Evolutionary conservation across 148 eudicot species (phyloP), one percentile per base, ranked within the genome.

Genomic region (Rhododendron henanense): DNA sequence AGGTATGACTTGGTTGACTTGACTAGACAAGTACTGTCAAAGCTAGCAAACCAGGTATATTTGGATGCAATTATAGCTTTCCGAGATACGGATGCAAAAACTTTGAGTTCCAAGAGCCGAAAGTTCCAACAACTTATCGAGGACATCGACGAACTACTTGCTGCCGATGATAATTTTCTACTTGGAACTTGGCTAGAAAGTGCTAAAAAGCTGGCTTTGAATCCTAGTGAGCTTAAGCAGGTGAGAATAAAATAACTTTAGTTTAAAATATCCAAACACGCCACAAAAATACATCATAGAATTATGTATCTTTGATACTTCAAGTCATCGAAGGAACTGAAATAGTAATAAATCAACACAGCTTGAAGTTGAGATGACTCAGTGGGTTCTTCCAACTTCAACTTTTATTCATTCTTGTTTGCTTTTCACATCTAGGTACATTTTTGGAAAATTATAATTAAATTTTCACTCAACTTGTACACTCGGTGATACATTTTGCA

Each of bases 1-100:
- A 97, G 98, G 93, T 97, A 97, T 81, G 99, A 97, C 90, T 92
- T 97, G 93, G 99, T 97, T 86, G 99, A 97, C 88, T 90, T 97
- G 93, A 93, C 95, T 55, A 93, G 99, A 86, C 99, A 97, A 92
- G 94, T 90, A 75, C 93, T 97, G 44, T 97, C 99, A 81, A 97
- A 97, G 93, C 90, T 93, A 85, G 99, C 98, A 85, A 97, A 97
- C 84, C 88, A 91, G 89, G 92, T 93, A 48, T 97, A 95, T 85
- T 87, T 94, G 90, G 92, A 93, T 63, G 98, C 98, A 51, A 79
- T 97, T 63, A 80, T 57, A 89, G 96, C 98, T 85, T 97, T 89
- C 91, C 92, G 77, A 79, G 75, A 88, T 8, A 91, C 90, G 86
- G 95, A 97, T 86, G 87, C 83, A 81, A 90, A 90, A 83, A 88